Percentiles rank a stretch among this genome's conserved stretches.
Evolutionary conservation across 225 moss, liverwort and hornwort genomes (phyloP).

Genomic region (Climacium dendroides): DNA sequence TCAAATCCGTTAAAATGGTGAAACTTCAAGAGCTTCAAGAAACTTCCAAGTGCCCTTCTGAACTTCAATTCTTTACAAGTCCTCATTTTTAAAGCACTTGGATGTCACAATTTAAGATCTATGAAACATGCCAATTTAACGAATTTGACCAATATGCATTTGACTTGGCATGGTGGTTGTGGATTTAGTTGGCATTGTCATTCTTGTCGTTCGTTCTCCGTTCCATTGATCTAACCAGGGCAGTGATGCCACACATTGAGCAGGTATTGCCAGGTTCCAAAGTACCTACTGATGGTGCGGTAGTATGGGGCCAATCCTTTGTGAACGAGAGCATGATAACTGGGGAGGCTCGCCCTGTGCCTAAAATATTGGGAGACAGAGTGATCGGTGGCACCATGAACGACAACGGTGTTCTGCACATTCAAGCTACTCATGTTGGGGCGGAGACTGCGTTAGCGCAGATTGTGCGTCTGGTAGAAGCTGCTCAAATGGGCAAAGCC

Average conservation of each 20-base stretch:
- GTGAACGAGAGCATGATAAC: conserved; percentile 99
- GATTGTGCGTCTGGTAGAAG: conserved; percentile 94
- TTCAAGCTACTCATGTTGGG: conserved; percentile 88
- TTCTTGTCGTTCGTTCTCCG: background rate
- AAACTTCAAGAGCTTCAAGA: background rate
- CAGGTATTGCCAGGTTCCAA: conserved; percentile 84
- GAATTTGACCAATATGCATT: background rate
- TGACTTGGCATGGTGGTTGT: background rate
- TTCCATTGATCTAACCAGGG: conserved; percentile 2
- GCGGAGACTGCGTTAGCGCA: conserved; percentile 94
- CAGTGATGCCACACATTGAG: background rate
- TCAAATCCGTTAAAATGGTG: background rate
- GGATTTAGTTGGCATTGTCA: background rate
- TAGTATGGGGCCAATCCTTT: conserved; percentile 80
- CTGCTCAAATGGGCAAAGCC: conserved; percentile 98
- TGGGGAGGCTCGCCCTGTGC: conserved; percentile 87
- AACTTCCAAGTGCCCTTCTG: background rate
- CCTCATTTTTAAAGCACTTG: background rate
- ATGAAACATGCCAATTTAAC: background rate
- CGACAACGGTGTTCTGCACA: conserved; percentile 71
- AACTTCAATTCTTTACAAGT: too few species aligned
- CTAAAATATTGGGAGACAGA: conserved; percentile 72
- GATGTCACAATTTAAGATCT: background rate
- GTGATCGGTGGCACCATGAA: conserved; percentile 98
- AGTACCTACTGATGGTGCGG: conserved; percentile 83